Base-by-base conservation (phyloP, 2,329 filamentous ascomycete genomes). In the Phaeoacremonium minimum region DNA sequence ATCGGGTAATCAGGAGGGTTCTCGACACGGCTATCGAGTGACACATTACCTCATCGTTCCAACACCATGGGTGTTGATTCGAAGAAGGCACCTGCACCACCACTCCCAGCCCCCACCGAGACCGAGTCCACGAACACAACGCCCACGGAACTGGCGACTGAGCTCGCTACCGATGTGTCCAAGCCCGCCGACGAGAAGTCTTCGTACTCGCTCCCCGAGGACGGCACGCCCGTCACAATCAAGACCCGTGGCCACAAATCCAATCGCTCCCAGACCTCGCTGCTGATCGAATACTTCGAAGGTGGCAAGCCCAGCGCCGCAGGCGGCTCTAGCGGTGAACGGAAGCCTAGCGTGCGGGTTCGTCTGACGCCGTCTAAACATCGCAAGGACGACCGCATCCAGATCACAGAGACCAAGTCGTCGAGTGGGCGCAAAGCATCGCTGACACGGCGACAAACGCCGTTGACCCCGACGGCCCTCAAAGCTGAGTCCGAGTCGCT, bases 201-300 rank as follows among this genome's bases (percentile, higher is more conserved):
- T 4, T 81, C 83, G 36, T 90, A 86, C 62, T 88, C 84, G 26
- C 75, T 93, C 35, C 87, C 86, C 40, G 85, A 89, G 54, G 87
- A 93, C 77, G 87, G 87, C 57, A 91, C 86, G 36, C 89, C 90
- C 29, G 83, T 98, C 53, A 97, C 88, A 42, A 94, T 98, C 59
- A 82, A 84, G 56, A 95, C 91, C 30, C 78, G 76, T 42, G 73
- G 77, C 51, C 73, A 77, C 56, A 67, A 64, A 46, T 53, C 69
- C 44, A 75, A 67, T 55, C 65, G 77, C 50, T 95, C 87, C 31
- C 89, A 95, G 66, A 95, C 90, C 26, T 94, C 87, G 38, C 73
- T 96, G 47, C 72, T 96, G 51, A 96, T 96, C 53, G 90, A 96
- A 65, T 95, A 95, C 63, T 96, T 94, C 54, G 90, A 95, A 64